These are phyloP conservation scores for Ophiostoma piceae DNA, from an alignment of 2,329 filamentous ascomycete genomes.

Conservation along the genomic window DNA sequence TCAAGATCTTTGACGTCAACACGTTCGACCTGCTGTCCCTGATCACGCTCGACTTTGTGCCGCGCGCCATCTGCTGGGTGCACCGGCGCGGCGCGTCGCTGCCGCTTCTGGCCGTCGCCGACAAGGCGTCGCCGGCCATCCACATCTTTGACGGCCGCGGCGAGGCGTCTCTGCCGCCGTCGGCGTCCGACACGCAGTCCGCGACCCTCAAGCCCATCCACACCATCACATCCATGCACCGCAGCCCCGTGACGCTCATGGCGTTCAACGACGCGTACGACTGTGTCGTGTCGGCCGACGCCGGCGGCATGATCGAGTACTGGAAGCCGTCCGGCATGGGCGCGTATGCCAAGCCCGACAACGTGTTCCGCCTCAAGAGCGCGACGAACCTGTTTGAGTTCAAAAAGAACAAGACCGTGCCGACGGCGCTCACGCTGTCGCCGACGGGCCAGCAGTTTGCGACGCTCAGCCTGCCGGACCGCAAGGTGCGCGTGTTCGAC, in stretches of 20 bases:
- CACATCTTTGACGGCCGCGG: constrained; percentile 86
- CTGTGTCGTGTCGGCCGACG: constrained; percentile 85
- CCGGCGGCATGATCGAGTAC: constrained; percentile 92
- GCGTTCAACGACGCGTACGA: constrained; percentile 83
- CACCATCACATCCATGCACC: constrained; percentile 72
- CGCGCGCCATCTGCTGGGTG: constrained; percentile 84
- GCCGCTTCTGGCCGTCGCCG: constrained; percentile 77
- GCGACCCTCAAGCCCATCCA: constrained; percentile 59
- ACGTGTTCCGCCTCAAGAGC: constrained; percentile 89
- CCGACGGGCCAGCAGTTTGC: constrained; percentile 82
- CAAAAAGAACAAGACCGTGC: constrained; percentile 86
- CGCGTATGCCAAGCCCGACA: constrained; percentile 79
- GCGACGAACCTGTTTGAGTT: constrained; percentile 94
- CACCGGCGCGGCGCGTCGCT: constrained; percentile 82
- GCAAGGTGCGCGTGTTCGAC: constrained; percentile 89
- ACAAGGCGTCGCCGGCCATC: constrained; percentile 66
- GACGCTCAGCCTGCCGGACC: constrained; percentile 85
- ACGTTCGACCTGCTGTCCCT: constrained; percentile 85
- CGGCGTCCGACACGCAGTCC: constrained; percentile 8
- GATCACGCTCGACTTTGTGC: constrained; percentile 68
- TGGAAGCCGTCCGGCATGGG: constrained; percentile 69
- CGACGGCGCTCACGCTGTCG: constrained; percentile 76
- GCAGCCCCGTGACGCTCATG: constrained; percentile 75
- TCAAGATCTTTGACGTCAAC: constrained; percentile 77
- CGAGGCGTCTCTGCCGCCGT: constrained; percentile 51